Evolutionary conservation across 768 basidiomycete genomes (phyloP).

Genomic region (Sistotremastrum suecicum): DNA sequence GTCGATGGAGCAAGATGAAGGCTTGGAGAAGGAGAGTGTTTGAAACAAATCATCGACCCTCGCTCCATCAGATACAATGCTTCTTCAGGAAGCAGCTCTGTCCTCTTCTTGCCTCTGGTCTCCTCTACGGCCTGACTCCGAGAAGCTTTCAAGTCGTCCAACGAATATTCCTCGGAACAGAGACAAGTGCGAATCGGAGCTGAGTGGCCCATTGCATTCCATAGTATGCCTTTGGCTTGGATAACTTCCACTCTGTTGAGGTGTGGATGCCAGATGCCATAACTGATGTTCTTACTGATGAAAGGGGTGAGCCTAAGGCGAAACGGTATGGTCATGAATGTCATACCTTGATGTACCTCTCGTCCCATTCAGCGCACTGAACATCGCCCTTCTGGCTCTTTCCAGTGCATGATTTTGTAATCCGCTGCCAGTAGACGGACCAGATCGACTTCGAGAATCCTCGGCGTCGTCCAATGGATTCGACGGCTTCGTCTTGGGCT

Average conservation of each 20-base stretch:
- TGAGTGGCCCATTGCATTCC: slow-evolving; percentile 71
- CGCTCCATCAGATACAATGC: slow-evolving; percentile 87
- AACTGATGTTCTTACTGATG: slow-evolving; percentile 60
- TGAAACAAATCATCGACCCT: slow-evolving; percentile 79
- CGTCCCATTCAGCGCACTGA: slow-evolving; percentile 59
- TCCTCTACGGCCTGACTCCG: no score
- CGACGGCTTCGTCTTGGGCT: slow-evolving; percentile 38
- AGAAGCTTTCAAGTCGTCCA: slow-evolving; percentile 6
- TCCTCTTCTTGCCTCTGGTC: slow-evolving; percentile 34
- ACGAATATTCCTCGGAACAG: slow-evolving; percentile 15
- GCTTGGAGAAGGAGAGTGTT: slow-evolving; percentile 18
- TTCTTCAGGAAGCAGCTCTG: slow-evolving; percentile 91
- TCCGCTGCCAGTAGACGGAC: slow-evolving; percentile 12
- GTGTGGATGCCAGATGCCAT: slow-evolving; percentile 65
- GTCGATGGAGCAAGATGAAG: no score
- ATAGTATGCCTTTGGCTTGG: slow-evolving; percentile 69
- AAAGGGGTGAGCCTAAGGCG: neutral
- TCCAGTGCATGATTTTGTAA: slow-evolving; percentile 75
- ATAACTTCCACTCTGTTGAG: slow-evolving; percentile 54
- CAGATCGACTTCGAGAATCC: slow-evolving; percentile 27
- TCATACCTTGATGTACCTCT: slow-evolving; percentile 64
- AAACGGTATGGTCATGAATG: neutral
- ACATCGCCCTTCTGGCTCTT: slow-evolving; percentile 72
- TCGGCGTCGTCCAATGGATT: slow-evolving; percentile 25
- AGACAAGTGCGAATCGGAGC: slow-evolving; percentile 28